Evolutionary conservation across 2,329 filamentous ascomycete genomes (phyloP).

Genomic region (Penicillium hordei): DNA sequence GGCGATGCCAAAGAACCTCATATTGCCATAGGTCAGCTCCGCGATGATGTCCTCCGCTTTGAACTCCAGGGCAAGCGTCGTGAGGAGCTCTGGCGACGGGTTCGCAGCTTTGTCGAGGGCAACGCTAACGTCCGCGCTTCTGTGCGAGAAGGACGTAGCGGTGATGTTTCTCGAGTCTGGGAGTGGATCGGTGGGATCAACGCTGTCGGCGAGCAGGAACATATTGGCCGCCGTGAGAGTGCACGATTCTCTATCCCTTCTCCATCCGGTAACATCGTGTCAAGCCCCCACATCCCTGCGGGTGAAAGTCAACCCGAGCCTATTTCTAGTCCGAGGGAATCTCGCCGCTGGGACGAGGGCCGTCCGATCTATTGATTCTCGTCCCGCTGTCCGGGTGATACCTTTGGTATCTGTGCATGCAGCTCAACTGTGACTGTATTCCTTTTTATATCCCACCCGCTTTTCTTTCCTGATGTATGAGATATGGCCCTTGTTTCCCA

Average conservation of each 20-base stretch:
- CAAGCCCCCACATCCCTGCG: conserved; percentile 13
- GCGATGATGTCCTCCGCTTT: conserved; percentile 84
- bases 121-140: conserved; percentile 88
- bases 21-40: conserved; percentile 81
- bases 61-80: conserved; percentile 75
- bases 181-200: conserved; percentile 65
- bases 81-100: conserved; percentile 79
- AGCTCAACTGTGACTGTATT: not conserved
- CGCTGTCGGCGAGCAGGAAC: conserved; percentile 49
- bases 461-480: conserved; percentile 9
- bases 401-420: conserved; percentile 13
- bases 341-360: conserved; percentile 44
- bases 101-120: conserved; percentile 81
- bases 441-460: conserved; percentile 11
- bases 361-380: conserved; percentile 41
- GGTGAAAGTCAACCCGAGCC: conserved; percentile 18
- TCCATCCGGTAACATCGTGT: conserved; percentile 22
- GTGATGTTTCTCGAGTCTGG: conserved; percentile 63
- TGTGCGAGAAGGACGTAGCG: conserved; percentile 61
- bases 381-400: not conserved
- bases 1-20: conserved; percentile 70
- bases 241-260: conserved; percentile 31
- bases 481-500: conserved; percentile 8
- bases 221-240: conserved; percentile 27
- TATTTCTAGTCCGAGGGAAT: conserved; percentile 28